A percentile compares a stretch with the other conserved stretches of the same genome.
These are phyloP conservation scores for Exophiala aquamarina DNA, from an alignment of 2,329 filamentous ascomycete genomes.

Conservation along the genomic window DNA sequence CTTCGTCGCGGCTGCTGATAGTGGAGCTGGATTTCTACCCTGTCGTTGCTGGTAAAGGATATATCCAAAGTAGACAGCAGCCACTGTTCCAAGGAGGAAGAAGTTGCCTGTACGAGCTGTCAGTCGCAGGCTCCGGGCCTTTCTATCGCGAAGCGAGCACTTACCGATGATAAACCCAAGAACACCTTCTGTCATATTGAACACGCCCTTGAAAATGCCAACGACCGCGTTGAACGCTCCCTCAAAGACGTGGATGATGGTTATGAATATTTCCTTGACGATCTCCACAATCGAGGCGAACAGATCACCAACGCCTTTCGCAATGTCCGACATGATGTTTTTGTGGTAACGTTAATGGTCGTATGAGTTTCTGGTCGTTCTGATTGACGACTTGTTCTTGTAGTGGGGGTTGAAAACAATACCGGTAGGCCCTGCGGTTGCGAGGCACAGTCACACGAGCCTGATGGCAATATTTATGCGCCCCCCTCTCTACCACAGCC, in stretches of 20 bases:
- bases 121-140: background rate
- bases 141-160: background rate
- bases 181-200: constrained; percentile 23
- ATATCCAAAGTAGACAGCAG: constrained; percentile 22
- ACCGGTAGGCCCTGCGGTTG: background rate
- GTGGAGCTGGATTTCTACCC: constrained; percentile 21
- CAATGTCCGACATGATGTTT: constrained; percentile 21
- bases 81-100: constrained; percentile 19
- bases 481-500: too few species aligned
- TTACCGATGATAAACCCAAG: constrained; percentile 24
- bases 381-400: too few species aligned
- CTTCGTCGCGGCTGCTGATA: constrained; percentile 17
- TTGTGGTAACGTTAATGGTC: too few species aligned
- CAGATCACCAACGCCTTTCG: constrained; percentile 18
- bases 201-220: constrained; percentile 21
- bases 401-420: too few species aligned
- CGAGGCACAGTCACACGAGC: background rate
- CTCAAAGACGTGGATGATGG: constrained; percentile 13
- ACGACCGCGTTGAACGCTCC: constrained; percentile 21
- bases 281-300: constrained; percentile 21
- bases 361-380: too few species aligned
- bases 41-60: constrained; percentile 23
- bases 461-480: background rate
- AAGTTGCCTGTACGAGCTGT: constrained; percentile 18
- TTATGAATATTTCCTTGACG: constrained; percentile 21